Conservation (phyloP, 192 early-diverging fungal species). For the Mortierella hygrophila region DNA sequence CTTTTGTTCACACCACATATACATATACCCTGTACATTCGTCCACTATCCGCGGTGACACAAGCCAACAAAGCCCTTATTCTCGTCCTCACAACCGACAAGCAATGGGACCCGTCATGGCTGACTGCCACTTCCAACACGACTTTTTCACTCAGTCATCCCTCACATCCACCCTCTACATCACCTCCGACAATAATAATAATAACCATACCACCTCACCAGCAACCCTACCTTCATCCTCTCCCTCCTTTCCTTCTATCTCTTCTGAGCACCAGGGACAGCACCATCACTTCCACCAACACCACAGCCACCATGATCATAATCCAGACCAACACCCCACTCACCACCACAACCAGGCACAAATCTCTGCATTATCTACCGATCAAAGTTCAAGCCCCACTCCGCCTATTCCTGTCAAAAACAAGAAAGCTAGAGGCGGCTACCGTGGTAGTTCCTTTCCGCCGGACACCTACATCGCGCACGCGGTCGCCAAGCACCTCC, state of each 20-base stretch:
- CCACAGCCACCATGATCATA: background rate
- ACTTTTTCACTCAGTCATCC: background rate
- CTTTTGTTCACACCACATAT: too few relatives aligned
- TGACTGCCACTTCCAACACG: background rate
- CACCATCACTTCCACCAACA: background rate
- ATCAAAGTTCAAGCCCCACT: background rate
- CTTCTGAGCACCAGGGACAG: too few relatives aligned
- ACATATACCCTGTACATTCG: too few relatives aligned
- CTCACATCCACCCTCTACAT: background rate
- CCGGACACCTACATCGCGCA: slow-evolving; percentile 1
- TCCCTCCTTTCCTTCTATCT: too few relatives aligned
- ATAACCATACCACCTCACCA: background rate
- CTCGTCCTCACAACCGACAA: background rate
- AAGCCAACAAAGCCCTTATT: too few relatives aligned
- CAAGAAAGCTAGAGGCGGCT: background rate
- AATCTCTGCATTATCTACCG: background rate
- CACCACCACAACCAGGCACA: background rate
- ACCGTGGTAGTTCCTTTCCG: background rate
- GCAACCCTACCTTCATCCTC: too few relatives aligned
- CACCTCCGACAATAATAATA: background rate
- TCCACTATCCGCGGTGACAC: too few relatives aligned
- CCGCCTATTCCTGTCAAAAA: background rate
- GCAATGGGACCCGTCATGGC: background rate
- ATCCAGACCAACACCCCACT: background rate
- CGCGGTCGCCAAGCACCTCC: background rate